Evolutionary conservation across 148 eudicot species (phyloP).

Genomic region (Fagopyrum esculentum): DNA sequence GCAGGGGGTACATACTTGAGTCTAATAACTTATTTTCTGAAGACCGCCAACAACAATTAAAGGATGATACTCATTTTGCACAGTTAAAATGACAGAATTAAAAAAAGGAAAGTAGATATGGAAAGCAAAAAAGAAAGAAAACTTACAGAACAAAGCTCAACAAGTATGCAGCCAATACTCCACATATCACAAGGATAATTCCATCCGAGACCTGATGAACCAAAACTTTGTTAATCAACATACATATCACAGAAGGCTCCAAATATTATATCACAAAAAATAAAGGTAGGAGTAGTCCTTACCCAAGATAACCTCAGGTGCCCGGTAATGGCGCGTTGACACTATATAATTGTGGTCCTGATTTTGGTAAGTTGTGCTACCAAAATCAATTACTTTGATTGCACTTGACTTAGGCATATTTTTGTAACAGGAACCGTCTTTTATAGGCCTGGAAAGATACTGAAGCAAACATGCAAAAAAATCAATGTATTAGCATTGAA

Average conservation of each 20-base stretch:
- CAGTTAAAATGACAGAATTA: background rate
- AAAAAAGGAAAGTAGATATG: background rate
- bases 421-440: conserved; percentile 56
- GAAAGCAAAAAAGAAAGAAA: background rate
- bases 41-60: background rate
- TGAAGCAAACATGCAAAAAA: conserved; percentile 25
- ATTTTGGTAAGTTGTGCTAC: conserved; percentile 73
- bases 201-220: conserved; percentile 73
- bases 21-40: background rate
- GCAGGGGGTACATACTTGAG: background rate
- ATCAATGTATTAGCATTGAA: conserved; percentile 15
- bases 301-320: conserved; percentile 96
- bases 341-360: conserved; percentile 77
- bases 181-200: conserved; percentile 83
- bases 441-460: conserved; percentile 39
- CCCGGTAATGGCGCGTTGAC: conserved; percentile 89
- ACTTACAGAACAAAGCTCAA: conserved; percentile 76
- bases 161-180: conserved; percentile 85
- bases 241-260: background rate
- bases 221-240: conserved; percentile 8
- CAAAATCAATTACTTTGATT: conserved; percentile 95
- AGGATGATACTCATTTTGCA: background rate
- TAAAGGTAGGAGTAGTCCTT: conserved; percentile 14
- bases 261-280: background rate
- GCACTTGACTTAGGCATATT: conserved; percentile 86